These are phyloP conservation scores for Pseudocercospora cruenta DNA, from an alignment of 2,329 filamentous ascomycete species.

Conservation along the genomic window DNA sequence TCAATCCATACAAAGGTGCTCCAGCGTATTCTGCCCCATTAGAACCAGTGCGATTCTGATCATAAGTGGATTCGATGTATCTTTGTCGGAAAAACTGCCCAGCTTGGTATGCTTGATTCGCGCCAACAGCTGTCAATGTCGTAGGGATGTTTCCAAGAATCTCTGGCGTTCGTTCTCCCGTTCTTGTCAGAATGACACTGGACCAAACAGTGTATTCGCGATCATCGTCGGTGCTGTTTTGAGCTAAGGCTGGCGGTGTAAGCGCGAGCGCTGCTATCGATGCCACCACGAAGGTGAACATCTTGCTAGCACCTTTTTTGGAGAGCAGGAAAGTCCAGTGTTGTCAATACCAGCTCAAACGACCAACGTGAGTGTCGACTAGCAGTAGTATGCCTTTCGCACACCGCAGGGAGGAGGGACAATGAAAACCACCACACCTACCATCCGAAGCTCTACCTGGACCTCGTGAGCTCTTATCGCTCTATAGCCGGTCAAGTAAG, in stretches of 20 bases:
- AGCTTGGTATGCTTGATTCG: slow-evolving; percentile 56
- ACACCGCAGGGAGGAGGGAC: background rate
- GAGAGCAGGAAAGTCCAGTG: background rate
- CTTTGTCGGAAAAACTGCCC: slow-evolving; percentile 57
- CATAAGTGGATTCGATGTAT: slow-evolving; percentile 49
- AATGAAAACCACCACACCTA: background rate
- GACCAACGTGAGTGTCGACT: slow-evolving; percentile 1
- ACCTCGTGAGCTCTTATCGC: slow-evolving; percentile 29
- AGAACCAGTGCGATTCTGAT: slow-evolving; percentile 20
- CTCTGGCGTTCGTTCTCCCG: slow-evolving; percentile 59
- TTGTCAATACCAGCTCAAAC: slow-evolving; percentile 7
- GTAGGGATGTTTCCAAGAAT: slow-evolving; percentile 39
- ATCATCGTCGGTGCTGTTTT: slow-evolving; percentile 11
- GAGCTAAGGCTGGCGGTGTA: slow-evolving; percentile 22
- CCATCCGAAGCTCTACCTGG: background rate
- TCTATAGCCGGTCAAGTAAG: background rate
- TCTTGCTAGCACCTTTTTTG: slow-evolving; percentile 14
- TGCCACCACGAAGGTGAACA: slow-evolving; percentile 28
- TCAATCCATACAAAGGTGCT: slow-evolving; percentile 51
- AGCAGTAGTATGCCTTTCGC: background rate
- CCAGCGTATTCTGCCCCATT: slow-evolving; percentile 28
- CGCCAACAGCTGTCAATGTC: slow-evolving; percentile 57
- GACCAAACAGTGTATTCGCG: slow-evolving; percentile 46
- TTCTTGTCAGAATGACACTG: slow-evolving; percentile 57
- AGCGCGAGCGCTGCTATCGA: slow-evolving; percentile 27